phyloP scores from a whole-genome alignment of 345 rosid genomes.

The Syzygium grande region DNA sequence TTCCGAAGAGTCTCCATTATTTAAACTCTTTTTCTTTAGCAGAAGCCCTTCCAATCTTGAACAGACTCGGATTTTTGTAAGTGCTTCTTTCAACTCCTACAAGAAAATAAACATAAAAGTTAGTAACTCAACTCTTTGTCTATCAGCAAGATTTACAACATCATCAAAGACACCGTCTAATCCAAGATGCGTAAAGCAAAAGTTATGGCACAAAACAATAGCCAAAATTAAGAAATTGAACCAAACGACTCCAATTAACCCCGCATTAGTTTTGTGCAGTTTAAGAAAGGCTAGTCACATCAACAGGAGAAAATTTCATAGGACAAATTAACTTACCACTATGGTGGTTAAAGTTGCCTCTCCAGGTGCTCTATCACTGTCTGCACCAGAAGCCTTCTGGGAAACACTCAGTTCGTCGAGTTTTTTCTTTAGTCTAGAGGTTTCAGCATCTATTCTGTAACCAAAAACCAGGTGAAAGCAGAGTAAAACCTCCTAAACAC shows the following conservation, averaged over 20 bases:
- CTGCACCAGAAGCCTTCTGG: conserved; percentile 27
- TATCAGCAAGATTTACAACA: background rate
- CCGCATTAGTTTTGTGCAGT: background rate
- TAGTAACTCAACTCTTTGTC: background rate
- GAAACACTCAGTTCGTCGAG: conserved; percentile 42
- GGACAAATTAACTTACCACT: conserved; percentile 38
- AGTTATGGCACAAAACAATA: background rate
- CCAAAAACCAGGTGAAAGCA: conserved; percentile 7
- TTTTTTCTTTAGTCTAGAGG: conserved; percentile 48
- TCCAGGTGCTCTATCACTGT: conserved; percentile 31
- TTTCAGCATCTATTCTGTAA: conserved; percentile 80
- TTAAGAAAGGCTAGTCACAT: background rate
- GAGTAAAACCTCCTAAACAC: background rate
- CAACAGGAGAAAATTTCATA: background rate
- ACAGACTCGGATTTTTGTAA: conserved; percentile 62
- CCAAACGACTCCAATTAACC: background rate
- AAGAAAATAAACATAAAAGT: conserved; percentile 3
- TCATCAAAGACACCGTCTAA: background rate
- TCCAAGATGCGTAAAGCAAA: background rate
- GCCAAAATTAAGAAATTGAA: background rate
- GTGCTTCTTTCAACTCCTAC: conserved; percentile 78
- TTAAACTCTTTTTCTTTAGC: conserved; percentile 54
- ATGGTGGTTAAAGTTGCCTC: conserved; percentile 36
- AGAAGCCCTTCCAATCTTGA: conserved; percentile 77
- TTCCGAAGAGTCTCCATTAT: conserved; percentile 81